Evolutionary conservation across 345 rosid species (phyloP).

Genomic region (Populus deltoides): DNA sequence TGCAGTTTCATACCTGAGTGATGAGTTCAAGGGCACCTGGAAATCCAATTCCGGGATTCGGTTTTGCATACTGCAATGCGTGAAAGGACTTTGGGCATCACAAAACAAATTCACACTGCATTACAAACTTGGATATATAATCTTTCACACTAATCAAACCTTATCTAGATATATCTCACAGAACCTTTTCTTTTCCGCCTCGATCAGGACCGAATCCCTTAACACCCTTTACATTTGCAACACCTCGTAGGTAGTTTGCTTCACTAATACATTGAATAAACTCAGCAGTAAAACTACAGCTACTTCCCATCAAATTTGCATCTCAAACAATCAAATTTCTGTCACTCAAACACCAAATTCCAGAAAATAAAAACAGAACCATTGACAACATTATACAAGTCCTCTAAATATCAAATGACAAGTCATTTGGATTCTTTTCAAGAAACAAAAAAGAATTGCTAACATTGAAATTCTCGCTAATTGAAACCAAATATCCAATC

Average conservation of each 20-base stretch:
- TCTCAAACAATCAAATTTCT: not conserved
- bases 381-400: not conserved
- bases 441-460: not conserved
- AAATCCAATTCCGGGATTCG: constrained; percentile 90
- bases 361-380: not conserved
- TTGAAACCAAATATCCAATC: not conserved
- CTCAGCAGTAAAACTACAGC: not conserved
- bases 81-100: constrained; percentile 9
- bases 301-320: not conserved
- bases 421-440: not conserved
- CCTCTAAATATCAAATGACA: not conserved
- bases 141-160: constrained; percentile 37
- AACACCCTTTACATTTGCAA: constrained; percentile 82
- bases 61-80: constrained; percentile 72
- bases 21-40: constrained; percentile 92
- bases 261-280: constrained; percentile 45
- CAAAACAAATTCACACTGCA: not conserved
- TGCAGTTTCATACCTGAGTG: constrained; percentile 50
- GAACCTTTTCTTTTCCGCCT: constrained; percentile 74
- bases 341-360: not conserved
- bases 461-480: not conserved
- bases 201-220: constrained; percentile 44
- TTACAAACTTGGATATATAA: not conserved
- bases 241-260: constrained; percentile 88
- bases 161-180: constrained; percentile 87